A percentile compares a stretch with the other conserved stretches of the same genome.
Evolutionary conservation across 73 alveolate genomes (phyloP).

Genomic region (Tetrahymena borealis): DNA sequence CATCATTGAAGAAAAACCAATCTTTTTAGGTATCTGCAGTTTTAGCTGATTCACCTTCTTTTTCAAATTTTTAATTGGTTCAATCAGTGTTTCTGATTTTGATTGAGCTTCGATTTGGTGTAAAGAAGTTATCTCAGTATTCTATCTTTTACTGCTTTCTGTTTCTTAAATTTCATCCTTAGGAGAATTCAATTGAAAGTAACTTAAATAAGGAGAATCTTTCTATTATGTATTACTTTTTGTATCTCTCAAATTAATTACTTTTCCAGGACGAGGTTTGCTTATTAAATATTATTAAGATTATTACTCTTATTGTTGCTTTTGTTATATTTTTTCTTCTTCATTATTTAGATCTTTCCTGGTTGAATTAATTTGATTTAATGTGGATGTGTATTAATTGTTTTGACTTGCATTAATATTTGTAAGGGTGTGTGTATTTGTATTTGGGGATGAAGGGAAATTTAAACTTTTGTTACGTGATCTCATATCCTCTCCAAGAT

Average conservation of each 20-base stretch:
- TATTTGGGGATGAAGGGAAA: background rate
- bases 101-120: background rate
- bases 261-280: no score
- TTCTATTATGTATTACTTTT: no score
- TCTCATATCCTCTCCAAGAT: background rate
- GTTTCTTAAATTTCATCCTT: no score
- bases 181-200: no score
- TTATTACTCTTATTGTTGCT: no score
- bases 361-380: no score
- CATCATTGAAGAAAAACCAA: background rate
- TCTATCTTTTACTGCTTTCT: background rate
- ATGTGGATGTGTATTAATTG: no score
- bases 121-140: background rate
- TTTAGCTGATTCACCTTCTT: background rate
- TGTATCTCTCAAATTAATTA: no score
- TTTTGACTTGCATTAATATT: no score
- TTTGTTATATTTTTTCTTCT: no score
- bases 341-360: background rate
- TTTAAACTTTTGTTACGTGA: background rate
- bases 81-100: background rate
- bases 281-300: no score
- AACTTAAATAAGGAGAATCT: no score
- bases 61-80: background rate
- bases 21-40: background rate
- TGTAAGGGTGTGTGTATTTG: background rate